A percentile compares a stretch with the other conserved stretches of the same genome.
Conservation (phyloP, 2,329 filamentous ascomycete genomes). For the Paraphaeosphaeria minitans region DNA sequence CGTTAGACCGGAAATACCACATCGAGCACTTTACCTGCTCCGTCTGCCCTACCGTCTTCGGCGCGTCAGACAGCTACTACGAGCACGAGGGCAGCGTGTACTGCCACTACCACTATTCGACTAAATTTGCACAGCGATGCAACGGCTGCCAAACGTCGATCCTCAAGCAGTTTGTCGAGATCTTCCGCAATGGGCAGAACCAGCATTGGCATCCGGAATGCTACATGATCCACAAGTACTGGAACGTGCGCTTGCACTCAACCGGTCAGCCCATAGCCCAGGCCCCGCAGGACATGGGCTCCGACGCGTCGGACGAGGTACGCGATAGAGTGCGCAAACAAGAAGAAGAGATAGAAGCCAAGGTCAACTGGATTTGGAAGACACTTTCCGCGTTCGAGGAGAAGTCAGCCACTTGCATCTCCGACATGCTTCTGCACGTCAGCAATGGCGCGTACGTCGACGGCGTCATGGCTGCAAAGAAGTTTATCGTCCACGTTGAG, state of each 20-base stretch:
- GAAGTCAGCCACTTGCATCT: slow-evolving; percentile 96
- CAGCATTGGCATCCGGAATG: slow-evolving; percentile 99
- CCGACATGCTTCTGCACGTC: slow-evolving; percentile 97
- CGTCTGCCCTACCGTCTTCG: slow-evolving; percentile 95
- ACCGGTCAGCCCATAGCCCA: slow-evolving; percentile 48
- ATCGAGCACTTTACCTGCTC: slow-evolving; percentile 99
- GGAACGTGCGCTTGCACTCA: slow-evolving; percentile 83
- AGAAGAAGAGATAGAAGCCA: slow-evolving; percentile 95
- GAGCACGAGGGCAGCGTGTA: slow-evolving; percentile 96
- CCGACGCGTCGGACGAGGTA: slow-evolving; percentile 67
- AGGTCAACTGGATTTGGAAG: slow-evolving; percentile 98
- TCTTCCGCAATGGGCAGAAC: slow-evolving; percentile 95
- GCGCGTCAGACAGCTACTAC: slow-evolving; percentile 97
- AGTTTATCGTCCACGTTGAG: slow-evolving; percentile 95
- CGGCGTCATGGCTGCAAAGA: slow-evolving; percentile 90
- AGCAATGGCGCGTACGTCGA: slow-evolving; percentile 97
- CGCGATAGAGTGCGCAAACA: slow-evolving; percentile 78
- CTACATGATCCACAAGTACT: slow-evolving; percentile 99
- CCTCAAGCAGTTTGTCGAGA: slow-evolving; percentile 98
- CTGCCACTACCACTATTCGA: slow-evolving; percentile 98
- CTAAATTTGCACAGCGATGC: slow-evolving; percentile 92
- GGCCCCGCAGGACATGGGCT: slow-evolving; percentile 46
- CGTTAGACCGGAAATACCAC: slow-evolving; percentile 92
- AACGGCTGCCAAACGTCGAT: slow-evolving; percentile 98
- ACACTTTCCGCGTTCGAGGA: slow-evolving; percentile 96